Base-by-base conservation (phyloP, 1,139 yeast species). In the Wickerhamiella infanticola region DNA sequence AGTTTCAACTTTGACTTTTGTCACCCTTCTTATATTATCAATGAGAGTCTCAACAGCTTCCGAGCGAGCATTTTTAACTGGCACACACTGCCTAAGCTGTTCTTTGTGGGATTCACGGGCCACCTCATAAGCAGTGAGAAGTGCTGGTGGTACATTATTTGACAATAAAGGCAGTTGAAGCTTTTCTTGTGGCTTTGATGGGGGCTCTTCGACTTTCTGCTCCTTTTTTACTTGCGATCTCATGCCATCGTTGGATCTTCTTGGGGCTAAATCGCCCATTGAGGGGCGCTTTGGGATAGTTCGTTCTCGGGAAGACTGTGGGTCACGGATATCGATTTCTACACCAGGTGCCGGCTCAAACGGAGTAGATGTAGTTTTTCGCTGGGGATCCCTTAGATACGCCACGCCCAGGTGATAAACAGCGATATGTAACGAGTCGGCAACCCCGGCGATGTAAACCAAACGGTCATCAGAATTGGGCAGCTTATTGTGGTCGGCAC, bases 371-470 rank as follows among this genome's bases (percentile, higher is more conserved):
- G 7, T 29, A 29, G 7, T 7, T 29, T 29, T 29, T 9, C 36
- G 41, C 5, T n/a, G 24, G 13, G 36, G 35, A 23, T 39, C 35
- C 25, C 41, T 35, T 9, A 8, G 35, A 23, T 11, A 39, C 4
- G 26, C 41, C 3, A n/a, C 29, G 3, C 26, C 41, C 3, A 84
- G 72, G 58, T 80, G 80, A 60, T 79, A 82, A 1, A 80, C 69
- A 5, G 95, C 95, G 54, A 83, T 81, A 58, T 83, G 94, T 44
- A 86, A 75, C 3, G 94, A 88, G 63, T 82, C 94, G 3, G 88
- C 86, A 8, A 81, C 93, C 3, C 96, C 96, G 11, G 73, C 68
- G 23, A 86, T 73, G 31, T 78, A 71, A 46, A 86, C 65, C 4
- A 82, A 69, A 49, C 95, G 71, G 60, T 86, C 96, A 13, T 90